These are phyloP conservation scores for Neurospora tetraspora DNA, from an alignment of 495 filamentous ascomycete species.

Conservation along the genomic window DNA sequence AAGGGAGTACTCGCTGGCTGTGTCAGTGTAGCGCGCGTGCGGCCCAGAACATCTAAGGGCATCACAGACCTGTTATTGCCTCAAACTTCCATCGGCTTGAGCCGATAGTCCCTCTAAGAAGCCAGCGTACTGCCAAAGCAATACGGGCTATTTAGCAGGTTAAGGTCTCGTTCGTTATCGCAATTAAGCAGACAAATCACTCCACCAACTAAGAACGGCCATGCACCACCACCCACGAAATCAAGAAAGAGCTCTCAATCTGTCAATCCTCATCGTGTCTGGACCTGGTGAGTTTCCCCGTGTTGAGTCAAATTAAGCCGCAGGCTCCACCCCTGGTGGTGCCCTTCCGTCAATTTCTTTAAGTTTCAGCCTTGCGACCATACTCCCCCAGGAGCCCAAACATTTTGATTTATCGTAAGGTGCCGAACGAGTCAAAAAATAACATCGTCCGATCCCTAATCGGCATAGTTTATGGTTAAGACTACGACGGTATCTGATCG, in stretches of 20 bases:
- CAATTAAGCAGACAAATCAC: conserved; percentile 70
- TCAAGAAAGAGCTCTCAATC: conserved; percentile 57
- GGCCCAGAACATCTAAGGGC: conserved; percentile 64
- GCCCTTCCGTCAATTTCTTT: conserved; percentile 38
- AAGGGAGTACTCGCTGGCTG: conserved; percentile 62
- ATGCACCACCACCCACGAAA: conserved; percentile 56
- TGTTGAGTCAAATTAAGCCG: conserved; percentile 64
- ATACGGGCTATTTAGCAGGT: conserved; percentile 61
- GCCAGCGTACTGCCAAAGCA: conserved; percentile 53
- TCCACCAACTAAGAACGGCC: conserved; percentile 58
- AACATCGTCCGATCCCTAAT: neutral
- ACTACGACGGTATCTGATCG: neutral
- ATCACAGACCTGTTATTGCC: conserved; percentile 65
- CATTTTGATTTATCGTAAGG: neutral
- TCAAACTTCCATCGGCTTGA: conserved; percentile 62
- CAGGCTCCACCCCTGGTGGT: conserved; percentile 51
- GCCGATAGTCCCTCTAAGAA: conserved; percentile 64
- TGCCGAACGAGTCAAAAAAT: neutral
- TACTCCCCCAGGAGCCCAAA: neutral
- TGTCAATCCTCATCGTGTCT: conserved; percentile 59
- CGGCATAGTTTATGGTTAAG: neutral
- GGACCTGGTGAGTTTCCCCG: conserved; percentile 59
- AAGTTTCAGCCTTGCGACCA: neutral
- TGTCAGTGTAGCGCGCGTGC: conserved; percentile 65
- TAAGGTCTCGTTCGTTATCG: conserved; percentile 69